These are phyloP conservation scores for Tylopilus rubrobrunneus DNA, from an alignment of 768 basidiomycete species.

Conservation along the genomic window DNA sequence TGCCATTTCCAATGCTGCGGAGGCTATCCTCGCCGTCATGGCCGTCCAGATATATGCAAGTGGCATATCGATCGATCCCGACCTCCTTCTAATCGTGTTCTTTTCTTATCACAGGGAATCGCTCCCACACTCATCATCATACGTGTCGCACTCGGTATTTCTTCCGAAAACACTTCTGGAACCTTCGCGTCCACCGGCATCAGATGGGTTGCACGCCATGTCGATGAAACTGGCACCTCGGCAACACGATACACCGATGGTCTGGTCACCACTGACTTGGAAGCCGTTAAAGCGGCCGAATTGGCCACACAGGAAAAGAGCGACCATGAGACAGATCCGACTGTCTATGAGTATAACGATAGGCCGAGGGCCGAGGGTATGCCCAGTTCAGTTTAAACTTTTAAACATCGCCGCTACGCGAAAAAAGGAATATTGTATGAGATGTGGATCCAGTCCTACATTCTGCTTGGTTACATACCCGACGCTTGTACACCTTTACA, in stretches of 20 bases:
- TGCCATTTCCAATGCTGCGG: slow-evolving; percentile 32
- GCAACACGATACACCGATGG: slow-evolving; percentile 21
- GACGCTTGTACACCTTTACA: background rate
- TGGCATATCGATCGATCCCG: background rate
- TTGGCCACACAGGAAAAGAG: background rate
- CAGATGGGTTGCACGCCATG: slow-evolving; percentile 18
- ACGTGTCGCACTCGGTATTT: slow-evolving; percentile 31
- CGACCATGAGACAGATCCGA: slow-evolving; percentile 3
- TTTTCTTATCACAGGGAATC: slow-evolving; percentile 24
- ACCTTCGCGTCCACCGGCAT: slow-evolving; percentile 21
- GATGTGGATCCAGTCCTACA: background rate
- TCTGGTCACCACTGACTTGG: slow-evolving; percentile 18
- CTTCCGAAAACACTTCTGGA: slow-evolving; percentile 20
- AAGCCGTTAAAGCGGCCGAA: slow-evolving; percentile 8
- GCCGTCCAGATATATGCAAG: slow-evolving; percentile 41
- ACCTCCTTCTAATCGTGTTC: background rate
- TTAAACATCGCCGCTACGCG: background rate
- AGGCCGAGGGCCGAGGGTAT: background rate
- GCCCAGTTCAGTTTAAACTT: background rate
- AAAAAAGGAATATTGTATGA: background rate
- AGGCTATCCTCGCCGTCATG: slow-evolving; percentile 34
- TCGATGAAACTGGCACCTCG: slow-evolving; percentile 13
- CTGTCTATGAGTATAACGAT: background rate
- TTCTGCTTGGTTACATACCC: background rate
- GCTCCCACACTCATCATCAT: slow-evolving; percentile 36